Percentiles rank a stretch among this genome's conserved stretches.
These are phyloP conservation scores for Peronospora farinosa DNA, from an alignment of 352 stramenopile genomes.

Conservation along the genomic window DNA sequence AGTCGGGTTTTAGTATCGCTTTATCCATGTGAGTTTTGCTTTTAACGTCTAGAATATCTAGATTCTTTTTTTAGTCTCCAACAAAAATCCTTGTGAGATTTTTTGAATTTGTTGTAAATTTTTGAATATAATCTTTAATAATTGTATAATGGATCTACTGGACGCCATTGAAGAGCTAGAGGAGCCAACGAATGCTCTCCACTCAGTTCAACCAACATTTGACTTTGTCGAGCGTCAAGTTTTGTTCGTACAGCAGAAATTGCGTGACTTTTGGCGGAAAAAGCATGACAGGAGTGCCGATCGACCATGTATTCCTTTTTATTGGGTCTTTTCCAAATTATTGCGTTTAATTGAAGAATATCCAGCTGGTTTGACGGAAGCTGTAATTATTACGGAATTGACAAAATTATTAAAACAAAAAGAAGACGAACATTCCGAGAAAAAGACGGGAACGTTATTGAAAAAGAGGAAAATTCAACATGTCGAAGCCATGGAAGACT, in stretches of 20 bases:
- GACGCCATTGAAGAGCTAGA: constrained; percentile 53
- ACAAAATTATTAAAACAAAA: constrained; percentile 37
- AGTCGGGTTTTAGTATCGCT: no score
- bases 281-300: constrained; percentile 24
- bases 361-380: constrained; percentile 60
- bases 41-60: no score
- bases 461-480: constrained; percentile 25
- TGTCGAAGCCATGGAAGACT: constrained; percentile 27
- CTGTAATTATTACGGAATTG: constrained; percentile 56
- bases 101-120: no score
- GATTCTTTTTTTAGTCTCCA: no score
- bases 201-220: neutral
- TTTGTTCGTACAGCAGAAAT: constrained; percentile 30
- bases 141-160: constrained; percentile 65
- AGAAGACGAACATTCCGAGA: constrained; percentile 7
- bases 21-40: no score
- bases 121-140: no score
- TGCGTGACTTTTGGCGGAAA: constrained; percentile 35
- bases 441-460: neutral
- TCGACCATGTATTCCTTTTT: constrained; percentile 31
- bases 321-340: constrained; percentile 54
- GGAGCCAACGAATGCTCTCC: neutral
- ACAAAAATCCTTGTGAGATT: no score
- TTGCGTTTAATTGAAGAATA: constrained; percentile 56
- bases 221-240: constrained; percentile 53